phyloP scores from a whole-genome alignment of 78 protist species.

The Dictyostelium capitatum region DNA sequence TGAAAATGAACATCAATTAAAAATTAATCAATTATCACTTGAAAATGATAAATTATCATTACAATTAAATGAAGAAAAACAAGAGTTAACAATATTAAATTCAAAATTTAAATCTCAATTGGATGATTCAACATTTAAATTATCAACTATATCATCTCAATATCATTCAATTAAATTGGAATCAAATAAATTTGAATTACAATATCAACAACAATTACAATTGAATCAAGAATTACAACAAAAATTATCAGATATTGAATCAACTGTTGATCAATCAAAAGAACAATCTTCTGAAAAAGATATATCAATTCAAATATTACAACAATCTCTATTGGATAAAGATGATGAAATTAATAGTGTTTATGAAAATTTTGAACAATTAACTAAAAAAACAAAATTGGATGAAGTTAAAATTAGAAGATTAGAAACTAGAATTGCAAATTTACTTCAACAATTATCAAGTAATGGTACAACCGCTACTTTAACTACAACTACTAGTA shows the following conservation, averaged over 20 bases:
- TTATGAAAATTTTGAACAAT: slow-evolving; percentile 28
- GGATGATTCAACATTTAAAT: neutral
- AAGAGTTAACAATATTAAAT: too few species aligned
- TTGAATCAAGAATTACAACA: slow-evolving; percentile 1
- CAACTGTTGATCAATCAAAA: too few species aligned
- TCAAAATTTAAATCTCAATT: neutral
- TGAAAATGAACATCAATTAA: neutral
- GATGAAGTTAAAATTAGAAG: slow-evolving; percentile 20
- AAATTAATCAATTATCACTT: neutral
- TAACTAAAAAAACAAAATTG: neutral
- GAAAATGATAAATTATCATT: too few species aligned
- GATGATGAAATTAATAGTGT: neutral
- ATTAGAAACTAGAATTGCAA: neutral
- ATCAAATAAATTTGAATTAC: too few species aligned
- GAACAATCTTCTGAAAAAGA: neutral
- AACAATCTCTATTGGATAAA: neutral
- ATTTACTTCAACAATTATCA: too few species aligned
- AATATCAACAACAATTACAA: neutral
- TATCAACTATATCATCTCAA: too few species aligned
- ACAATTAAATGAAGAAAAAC: too few species aligned
- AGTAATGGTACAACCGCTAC: neutral
- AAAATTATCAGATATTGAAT: neutral
- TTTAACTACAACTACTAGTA: neutral
- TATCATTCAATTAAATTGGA: too few species aligned
- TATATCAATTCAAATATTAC: neutral